A percentile compares a stretch with the other conserved stretches of the same genome.
phyloP scores from a whole-genome alignment of 2,329 filamentous ascomycete genomes.

The Elsinoe ampelina region DNA sequence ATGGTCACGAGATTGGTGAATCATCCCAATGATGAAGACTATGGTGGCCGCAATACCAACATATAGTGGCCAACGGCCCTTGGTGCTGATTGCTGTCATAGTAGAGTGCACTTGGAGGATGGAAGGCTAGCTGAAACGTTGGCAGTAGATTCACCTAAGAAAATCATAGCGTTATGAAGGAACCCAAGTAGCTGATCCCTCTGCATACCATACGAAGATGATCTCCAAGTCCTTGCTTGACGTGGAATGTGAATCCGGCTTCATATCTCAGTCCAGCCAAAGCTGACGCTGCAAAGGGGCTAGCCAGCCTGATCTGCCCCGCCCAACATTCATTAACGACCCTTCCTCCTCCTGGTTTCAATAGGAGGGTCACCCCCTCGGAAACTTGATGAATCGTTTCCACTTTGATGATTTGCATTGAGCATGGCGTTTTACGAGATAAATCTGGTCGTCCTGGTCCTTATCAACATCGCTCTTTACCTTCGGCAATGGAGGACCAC shows the following conservation, averaged over 20 bases:
- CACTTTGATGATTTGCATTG: neutral
- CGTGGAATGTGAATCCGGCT: neutral
- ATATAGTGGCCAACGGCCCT: slow-evolving; percentile 3
- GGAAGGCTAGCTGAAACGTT: neutral
- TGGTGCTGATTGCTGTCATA: slow-evolving; percentile 3
- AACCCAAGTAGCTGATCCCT: neutral
- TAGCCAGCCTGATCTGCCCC: neutral
- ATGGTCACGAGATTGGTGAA: slow-evolving; percentile 3
- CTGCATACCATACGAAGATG: neutral
- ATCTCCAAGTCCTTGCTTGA: neutral
- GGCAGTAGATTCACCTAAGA: neutral
- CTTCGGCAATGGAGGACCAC: slow-evolving; percentile 14
- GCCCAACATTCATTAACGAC: neutral
- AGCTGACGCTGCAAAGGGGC: neutral
- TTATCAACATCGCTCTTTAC: slow-evolving; percentile 19
- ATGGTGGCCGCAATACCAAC: slow-evolving; percentile 1
- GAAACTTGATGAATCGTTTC: neutral
- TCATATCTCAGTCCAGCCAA: neutral
- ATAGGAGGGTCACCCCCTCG: neutral
- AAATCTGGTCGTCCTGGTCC: slow-evolving; percentile 19
- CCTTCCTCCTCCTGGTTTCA: neutral
- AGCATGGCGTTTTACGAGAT: slow-evolving; percentile 21
- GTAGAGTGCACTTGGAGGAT: neutral
- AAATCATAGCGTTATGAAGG: neutral
- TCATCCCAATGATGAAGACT: slow-evolving; percentile 4